Base-by-base conservation (phyloP, 2,329 filamentous ascomycete genomes). In the Rutstroemia sp. region DNA sequence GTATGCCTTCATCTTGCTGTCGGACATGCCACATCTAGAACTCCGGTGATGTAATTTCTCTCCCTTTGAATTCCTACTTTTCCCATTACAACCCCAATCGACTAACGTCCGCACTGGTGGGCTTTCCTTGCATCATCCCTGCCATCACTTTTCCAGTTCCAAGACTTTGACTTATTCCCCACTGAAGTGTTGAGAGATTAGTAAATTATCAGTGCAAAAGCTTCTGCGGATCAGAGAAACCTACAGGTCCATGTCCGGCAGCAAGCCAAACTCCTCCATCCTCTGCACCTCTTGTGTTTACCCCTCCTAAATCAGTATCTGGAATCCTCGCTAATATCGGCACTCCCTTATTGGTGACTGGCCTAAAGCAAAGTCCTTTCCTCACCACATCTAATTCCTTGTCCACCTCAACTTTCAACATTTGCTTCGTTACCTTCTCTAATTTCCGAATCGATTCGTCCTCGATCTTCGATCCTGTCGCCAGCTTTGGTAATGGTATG, bases 61-160 rank as follows among this genome's bases (percentile, higher is more conserved):
- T 34, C 12, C 12, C 30, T 12, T 14, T 34, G 30, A 12, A 34
- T 34, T 34, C 9, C 30, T 12, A 4, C 30, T 34, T 34, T 34
- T 10, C 30, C 30, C 12, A 10, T 34, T 9, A 34, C 2, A 78
- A 55, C 0, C 70, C 75, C 61, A 88, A 66, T 1, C 72, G 69
- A 51, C 74, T 75, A 16, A 90, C 72, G 71, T 88, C 80, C 1
- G 78, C 84, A 60, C 80, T 86, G 51, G 78, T 71, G 58, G 71
- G 68, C 58, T 75, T 72, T 2, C 82, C 84, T 63, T 81, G 76
- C 44, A 89, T 76, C 77, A 91, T 76, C 71, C 91, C 87, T 10
- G 84, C 78, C 72, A 91, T 73, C 5, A 89, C 81, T 61, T 80
- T 79, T 0, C 88, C 88, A 0, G 86, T 91, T 1, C 87, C 88